Percentiles rank a stretch among this genome's conserved stretches.
Evolutionary conservation across 176 grass and related monocot species (phyloP).

Genomic region (Oryza punctata): DNA sequence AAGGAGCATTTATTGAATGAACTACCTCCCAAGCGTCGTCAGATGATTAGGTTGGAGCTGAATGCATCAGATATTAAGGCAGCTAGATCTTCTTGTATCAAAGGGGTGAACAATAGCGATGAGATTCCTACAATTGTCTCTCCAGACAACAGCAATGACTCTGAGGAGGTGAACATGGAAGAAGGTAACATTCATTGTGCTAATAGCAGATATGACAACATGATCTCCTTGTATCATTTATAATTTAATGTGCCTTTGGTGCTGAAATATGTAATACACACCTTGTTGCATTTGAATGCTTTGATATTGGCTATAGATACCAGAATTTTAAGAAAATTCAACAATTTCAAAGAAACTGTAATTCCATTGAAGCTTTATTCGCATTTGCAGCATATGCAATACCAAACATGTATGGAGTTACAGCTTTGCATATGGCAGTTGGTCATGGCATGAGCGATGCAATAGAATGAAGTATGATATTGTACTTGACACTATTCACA

Average conservation of each 20-base stretch:
- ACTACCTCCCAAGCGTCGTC: slow-evolving; percentile 85
- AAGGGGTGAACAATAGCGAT: slow-evolving; percentile 27
- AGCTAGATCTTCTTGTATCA: slow-evolving; percentile 43
- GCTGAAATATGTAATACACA: not conserved
- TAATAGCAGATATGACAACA: slow-evolving; percentile 22
- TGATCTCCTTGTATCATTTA: slow-evolving; percentile 13
- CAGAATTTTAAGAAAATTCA: not conserved
- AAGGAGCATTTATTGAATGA: slow-evolving; percentile 89
- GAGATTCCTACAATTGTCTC: slow-evolving; percentile 27
- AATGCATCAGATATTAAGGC: slow-evolving; percentile 63
- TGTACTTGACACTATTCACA: slow-evolving; percentile 1
- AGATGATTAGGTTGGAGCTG: slow-evolving; percentile 82
- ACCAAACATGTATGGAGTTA: not conserved
- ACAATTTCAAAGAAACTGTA: not conserved
- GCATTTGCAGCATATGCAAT: not conserved
- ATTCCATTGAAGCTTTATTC: not conserved
- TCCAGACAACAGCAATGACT: slow-evolving; percentile 27
- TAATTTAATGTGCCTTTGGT: not conserved
- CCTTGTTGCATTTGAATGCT: not conserved
- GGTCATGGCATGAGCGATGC: not conserved
- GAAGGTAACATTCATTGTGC: slow-evolving; percentile 42
- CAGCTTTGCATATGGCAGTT: not conserved
- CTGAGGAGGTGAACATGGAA: slow-evolving; percentile 37
- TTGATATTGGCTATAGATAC: slow-evolving; percentile 9
- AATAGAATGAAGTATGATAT: not conserved